A percentile compares a stretch with the other conserved stretches of the same genome.
phyloP scores from a whole-genome alignment of 805 yeast species.

The Myxozyma melibiosi region DNA sequence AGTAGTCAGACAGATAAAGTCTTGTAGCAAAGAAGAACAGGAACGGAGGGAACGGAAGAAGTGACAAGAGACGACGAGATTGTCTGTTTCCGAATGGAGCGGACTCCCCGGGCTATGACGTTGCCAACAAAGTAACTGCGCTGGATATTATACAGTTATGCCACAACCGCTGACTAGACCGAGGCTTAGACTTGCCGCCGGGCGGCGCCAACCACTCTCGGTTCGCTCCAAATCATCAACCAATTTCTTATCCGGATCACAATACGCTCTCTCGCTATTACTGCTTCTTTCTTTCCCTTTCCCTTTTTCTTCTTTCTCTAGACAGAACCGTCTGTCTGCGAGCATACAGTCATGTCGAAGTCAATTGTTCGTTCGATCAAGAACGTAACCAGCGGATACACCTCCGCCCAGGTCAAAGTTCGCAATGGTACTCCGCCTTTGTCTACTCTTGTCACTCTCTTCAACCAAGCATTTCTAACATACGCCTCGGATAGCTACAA shows the following conservation, averaged over 20 bases:
- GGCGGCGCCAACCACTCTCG: no score
- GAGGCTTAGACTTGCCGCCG: no score
- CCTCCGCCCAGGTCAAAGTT: slow-evolving; percentile 80
- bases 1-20: no score
- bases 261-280: no score
- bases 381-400: slow-evolving; percentile 87
- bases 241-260: no score
- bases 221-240: no score
- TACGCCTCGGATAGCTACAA: slow-evolving; percentile 58
- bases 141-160: no score
- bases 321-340: not conserved
- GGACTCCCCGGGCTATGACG: no score
- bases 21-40: no score
- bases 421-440: slow-evolving; percentile 53
- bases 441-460: not conserved
- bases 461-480: not conserved
- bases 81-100: no score
- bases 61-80: not conserved
- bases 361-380: slow-evolving; percentile 45
- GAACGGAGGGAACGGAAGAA: not conserved
- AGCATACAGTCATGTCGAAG: slow-evolving; percentile 16
- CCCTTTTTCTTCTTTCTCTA: not conserved
- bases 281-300: not conserved
- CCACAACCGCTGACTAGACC: no score
- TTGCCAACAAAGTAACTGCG: no score